Evolutionary conservation across 2,329 filamentous ascomycete species (phyloP).

Genomic region (Zymoseptoria brevis): DNA sequence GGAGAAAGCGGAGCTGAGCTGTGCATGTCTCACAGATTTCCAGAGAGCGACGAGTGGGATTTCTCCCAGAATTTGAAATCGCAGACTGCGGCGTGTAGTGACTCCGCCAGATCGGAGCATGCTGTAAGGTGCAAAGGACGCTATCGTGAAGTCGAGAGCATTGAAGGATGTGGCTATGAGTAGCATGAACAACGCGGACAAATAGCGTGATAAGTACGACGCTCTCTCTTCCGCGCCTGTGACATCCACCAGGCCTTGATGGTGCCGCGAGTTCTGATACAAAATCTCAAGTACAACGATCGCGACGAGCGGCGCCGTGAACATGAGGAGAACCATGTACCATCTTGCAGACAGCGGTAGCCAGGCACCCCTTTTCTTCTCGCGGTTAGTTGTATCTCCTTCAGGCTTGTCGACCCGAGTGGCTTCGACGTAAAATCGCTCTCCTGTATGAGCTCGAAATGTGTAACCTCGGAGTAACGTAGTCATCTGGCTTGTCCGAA

Average conservation of each 20-base stretch:
- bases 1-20: conserved; percentile 1
- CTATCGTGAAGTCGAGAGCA: conserved; percentile 4
- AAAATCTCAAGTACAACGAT: conserved; percentile 1
- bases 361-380: conserved; percentile 1
- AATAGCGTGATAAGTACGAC: conserved; percentile 1
- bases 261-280: neutral
- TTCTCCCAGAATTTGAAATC: conserved; percentile 1
- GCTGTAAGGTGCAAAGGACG: conserved; percentile 3
- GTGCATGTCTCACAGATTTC: neutral
- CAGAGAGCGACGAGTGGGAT: conserved; percentile 1
- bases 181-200: conserved; percentile 2
- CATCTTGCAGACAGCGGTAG: conserved; percentile 1
- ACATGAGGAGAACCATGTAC: neutral
- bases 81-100: neutral
- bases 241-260: conserved; percentile 2
- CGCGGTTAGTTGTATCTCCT: neutral
- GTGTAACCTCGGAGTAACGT: neutral
- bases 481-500: neutral
- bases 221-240: conserved; percentile 1
- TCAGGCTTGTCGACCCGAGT: neutral
- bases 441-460: neutral
- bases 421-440: neutral
- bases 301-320: neutral
- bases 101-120: conserved; percentile 1
- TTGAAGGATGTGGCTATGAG: conserved; percentile 2